Conservation (phyloP, 441 rosid genomes). For the Brassica balearica region DNA sequence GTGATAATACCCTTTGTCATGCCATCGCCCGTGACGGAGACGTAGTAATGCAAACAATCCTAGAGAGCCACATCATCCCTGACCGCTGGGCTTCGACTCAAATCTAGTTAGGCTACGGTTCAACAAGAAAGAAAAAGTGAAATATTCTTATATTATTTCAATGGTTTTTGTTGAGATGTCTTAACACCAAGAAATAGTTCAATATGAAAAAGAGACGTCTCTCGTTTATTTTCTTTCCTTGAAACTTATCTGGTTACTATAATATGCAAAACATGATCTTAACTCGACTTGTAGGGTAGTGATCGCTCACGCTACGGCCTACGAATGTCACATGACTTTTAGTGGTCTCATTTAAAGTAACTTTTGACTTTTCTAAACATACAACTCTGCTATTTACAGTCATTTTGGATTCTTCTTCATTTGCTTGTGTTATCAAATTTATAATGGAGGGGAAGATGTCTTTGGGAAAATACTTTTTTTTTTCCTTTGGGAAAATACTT, state of each 20-base stretch:
- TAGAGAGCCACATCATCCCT: too few relatives aligned
- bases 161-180: background rate
- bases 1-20: too few relatives aligned
- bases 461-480: background rate
- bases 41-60: too few relatives aligned
- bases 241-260: background rate
- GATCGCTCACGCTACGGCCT: background rate
- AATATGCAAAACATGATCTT: background rate
- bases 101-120: too few relatives aligned
- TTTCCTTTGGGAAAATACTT: too few relatives aligned
- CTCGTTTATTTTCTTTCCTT: background rate
- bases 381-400: background rate
- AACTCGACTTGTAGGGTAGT: background rate
- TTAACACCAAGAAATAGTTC: background rate
- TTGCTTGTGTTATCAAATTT: background rate
- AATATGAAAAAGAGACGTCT: background rate
- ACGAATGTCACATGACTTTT: background rate
- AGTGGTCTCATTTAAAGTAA: background rate
- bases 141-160: too few relatives aligned
- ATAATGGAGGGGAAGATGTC: background rate
- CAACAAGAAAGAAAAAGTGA: too few relatives aligned
- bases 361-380: background rate
- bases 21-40: too few relatives aligned
- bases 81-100: too few relatives aligned
- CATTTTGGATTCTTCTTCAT: background rate